These are phyloP conservation scores for Coniochaeta ligniaria DNA, from an alignment of 2,329 filamentous ascomycete species.

Conservation along the genomic window DNA sequence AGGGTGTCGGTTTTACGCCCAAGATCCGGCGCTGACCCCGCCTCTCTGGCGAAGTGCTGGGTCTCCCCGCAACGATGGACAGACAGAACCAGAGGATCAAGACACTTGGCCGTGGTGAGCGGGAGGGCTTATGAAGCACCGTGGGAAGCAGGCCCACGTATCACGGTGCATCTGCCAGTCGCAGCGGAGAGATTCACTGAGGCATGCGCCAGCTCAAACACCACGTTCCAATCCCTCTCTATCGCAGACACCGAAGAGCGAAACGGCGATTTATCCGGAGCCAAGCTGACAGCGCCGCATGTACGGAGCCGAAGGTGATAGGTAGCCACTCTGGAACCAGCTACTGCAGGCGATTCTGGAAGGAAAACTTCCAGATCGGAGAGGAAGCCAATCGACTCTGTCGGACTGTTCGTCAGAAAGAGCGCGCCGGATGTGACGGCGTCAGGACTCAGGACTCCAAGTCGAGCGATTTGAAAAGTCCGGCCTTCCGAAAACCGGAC, in stretches of 20 bases:
- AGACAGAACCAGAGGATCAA: slow-evolving; percentile 5
- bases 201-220: neutral
- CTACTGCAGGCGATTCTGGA: neutral
- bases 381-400: neutral
- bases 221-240: neutral
- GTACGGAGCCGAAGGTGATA: neutral
- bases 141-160: neutral
- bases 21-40: neutral
- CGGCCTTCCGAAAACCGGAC: neutral
- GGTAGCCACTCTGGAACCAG: neutral
- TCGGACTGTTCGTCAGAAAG: neutral
- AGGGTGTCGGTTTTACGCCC: neutral
- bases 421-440: neutral
- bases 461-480: neutral
- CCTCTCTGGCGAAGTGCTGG: slow-evolving; percentile 5
- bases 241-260: neutral
- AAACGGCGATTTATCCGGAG: neutral
- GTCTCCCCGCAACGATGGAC: slow-evolving; percentile 16
- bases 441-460: neutral
- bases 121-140: neutral
- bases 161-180: neutral
- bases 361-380: neutral
- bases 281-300: neutral
- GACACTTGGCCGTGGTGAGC: neutral
- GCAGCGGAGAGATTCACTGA: neutral